Evolutionary conservation across 345 rosid genomes (phyloP), one percentile per base, ranked within the genome.

Genomic region (Streptanthus diversifolius): DNA sequence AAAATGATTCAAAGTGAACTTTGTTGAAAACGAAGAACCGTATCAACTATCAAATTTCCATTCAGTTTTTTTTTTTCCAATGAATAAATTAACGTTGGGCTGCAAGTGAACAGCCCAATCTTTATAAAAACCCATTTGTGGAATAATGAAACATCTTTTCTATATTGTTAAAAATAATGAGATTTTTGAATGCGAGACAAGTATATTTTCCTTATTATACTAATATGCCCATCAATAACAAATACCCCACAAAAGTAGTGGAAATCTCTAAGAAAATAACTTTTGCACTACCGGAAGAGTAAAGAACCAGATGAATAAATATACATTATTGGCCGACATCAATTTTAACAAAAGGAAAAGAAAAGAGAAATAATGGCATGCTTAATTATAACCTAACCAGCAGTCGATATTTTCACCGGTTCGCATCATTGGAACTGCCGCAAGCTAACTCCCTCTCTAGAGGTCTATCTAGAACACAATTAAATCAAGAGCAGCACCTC

Each of bases 221-320:
- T 17, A 57, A 44, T 18, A 2, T 37, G 45, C 73, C 27, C 78
- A 74, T 74, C 78, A 66, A 66, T 48, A 66, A 37, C 51, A 55
- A 49, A 49, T 74, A 74, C 78, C 78, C 78, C 78, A 67, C 78
- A 51, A 5, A 59, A 39, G 78, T 74, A 74, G 73, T 74, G 78
- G 78, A 67, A 48, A 66, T 39, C 62, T 3, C 27, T n/a, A n/a
- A 39, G 15, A 58, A 74, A 74, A 73, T 74, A 59, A 49, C 78
- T 74, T 66, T 68, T 8, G 76, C 68, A 62, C 70, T 60, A 41
- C 33, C 25, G 29, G 62, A 57, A 45, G 65, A 68, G 73, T 62
- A 70, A 73, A 62, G 66, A 66, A 74, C 66, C 54, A 74, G 13
- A 67, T 30, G 48, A 49, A 37, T 37, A 39, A 10, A 37, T 48